Base-by-base conservation (phyloP, 2,329 filamentous ascomycete genomes). In the Botryotinia calthae region DNA sequence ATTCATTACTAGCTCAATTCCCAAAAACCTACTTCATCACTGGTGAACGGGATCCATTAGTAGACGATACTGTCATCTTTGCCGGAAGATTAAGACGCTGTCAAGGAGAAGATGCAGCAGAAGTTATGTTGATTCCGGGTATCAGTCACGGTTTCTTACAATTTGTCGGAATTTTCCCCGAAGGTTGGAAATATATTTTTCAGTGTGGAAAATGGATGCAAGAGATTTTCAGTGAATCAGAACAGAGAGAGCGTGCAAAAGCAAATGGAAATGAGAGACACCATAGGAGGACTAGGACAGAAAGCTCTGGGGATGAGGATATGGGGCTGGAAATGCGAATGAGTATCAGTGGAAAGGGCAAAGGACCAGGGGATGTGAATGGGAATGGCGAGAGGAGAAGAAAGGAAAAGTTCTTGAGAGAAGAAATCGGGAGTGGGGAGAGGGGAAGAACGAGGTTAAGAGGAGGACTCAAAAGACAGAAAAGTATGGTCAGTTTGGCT, bases 61-160 rank as follows among this genome's bases (percentile, higher is more conserved):
- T 98, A 0, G 96, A 99, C 80, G 96, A 99, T 81, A 99, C 96
- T 0, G 94, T 98, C 65, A 95, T 99, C 75, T 98, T 99, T 79
- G 95, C 96, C 0, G 96, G 95, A 0, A 86, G 95, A 0, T 82
- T 99, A n/a, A 87, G 94, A 10, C 89, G 95, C 74, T 95, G 94
- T 77, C 85, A 92, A 73, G 92, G 93, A 76, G 89, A 89, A 78
- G 91, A 94, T 59, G 88, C 91, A 70, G 90, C 94, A 0, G 94
- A 98, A 79, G 93, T 98, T 1, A 88, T 90, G 28, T 85, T 98
- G 37, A 90, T 99, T 7, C 94, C 95, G 0, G 95, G 95, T 0
- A 93, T 97, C 66, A 94, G 91, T 6, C 96, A 99, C 79, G 96
- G 96, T 1, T 99, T 99, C 82, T 83, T 98, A 77, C 95, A 98